Percentiles rank a stretch among this genome's conserved stretches.
phyloP scores from a whole-genome alignment of 495 filamentous ascomycete genomes.

The Coniosporium apollinis region DNA sequence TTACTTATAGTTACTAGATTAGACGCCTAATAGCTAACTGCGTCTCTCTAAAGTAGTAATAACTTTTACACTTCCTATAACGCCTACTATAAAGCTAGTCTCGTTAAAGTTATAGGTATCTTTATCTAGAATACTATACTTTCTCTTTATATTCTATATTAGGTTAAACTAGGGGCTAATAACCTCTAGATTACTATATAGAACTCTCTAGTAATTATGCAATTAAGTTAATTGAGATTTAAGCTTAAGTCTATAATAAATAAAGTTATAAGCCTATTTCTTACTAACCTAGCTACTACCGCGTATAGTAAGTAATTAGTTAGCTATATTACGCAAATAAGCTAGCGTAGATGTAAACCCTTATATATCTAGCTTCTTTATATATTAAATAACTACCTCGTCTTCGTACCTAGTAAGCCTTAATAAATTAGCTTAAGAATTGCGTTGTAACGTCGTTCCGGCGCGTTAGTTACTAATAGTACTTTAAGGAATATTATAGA shows the following conservation, averaged over 20 bases:
- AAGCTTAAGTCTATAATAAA: conserved; percentile 18
- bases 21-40: background rate
- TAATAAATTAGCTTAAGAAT: conserved; percentile 8
- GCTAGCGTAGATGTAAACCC: conserved; percentile 15
- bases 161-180: conserved; percentile 23
- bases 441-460: conserved; percentile 3
- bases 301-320: conserved; percentile 15
- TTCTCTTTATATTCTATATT: conserved; percentile 16
- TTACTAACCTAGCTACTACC: conserved; percentile 14
- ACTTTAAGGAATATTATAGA: conserved; percentile 1
- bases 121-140: conserved; percentile 24
- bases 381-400: conserved; percentile 18
- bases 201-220: conserved; percentile 21
- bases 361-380: conserved; percentile 22
- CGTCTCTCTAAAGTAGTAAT: background rate
- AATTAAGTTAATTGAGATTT: conserved; percentile 15
- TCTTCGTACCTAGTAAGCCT: conserved; percentile 21
- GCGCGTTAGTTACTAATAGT: background rate
- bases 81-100: conserved; percentile 20
- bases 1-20: conserved; percentile 1
- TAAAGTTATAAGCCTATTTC: conserved; percentile 19
- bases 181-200: conserved; percentile 23
- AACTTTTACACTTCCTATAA: background rate
- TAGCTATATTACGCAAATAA: conserved; percentile 26
- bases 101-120: conserved; percentile 34